Base-by-base conservation (phyloP, 78 protist species). In the Andalucia godoyi region DNA sequence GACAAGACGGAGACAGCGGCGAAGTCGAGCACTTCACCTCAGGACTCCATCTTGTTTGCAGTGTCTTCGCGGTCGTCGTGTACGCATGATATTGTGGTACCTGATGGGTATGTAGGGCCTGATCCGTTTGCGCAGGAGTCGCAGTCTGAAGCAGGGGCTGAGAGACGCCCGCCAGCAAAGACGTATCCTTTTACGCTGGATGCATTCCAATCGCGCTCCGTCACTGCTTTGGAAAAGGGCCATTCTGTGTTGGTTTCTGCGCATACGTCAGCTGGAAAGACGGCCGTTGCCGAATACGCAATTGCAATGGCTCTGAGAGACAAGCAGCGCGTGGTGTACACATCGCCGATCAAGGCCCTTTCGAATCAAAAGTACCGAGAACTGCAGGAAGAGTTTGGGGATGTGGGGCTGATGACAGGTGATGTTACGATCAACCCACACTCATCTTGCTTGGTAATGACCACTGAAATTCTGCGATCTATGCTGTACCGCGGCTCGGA, bases 201-300 rank as follows among this genome's bases (percentile, higher is more conserved):
- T 43, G 17, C 30, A n/a, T 82, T 82, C 63, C 87, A 82, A 60
- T 7, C 25, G 30, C 67, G 21, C 33, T 7, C 86, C 2, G 43
- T 79, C 43, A 42, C 37, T 6, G 25, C 72, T 17, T 13, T 75
- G 15, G 69, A 74, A 7, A 4, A 27, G 21, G 63, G 57, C 2
- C 90, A 92, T 13, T 70, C 87, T 4, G 98, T 96, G 13, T 66
- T 96, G 2, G 98, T 96, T 8, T 43, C 96, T 1, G 99, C 99
- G 3, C 99, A 96, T 58, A 96, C 99, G 4, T 88, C 95, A 8
- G 98, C 99, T 0, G 99, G 99, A 6, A 96, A 96, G 58, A 96
- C 99, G 1, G 96, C 91, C 15, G 88, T 90, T 21, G 98, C 98
- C 1, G 89, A 92, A 62, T 68, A 71, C 40, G 93, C 91, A 0